Conservation (phyloP, 2,329 filamentous ascomycete species). For the Colletotrichum sp. region DNA sequence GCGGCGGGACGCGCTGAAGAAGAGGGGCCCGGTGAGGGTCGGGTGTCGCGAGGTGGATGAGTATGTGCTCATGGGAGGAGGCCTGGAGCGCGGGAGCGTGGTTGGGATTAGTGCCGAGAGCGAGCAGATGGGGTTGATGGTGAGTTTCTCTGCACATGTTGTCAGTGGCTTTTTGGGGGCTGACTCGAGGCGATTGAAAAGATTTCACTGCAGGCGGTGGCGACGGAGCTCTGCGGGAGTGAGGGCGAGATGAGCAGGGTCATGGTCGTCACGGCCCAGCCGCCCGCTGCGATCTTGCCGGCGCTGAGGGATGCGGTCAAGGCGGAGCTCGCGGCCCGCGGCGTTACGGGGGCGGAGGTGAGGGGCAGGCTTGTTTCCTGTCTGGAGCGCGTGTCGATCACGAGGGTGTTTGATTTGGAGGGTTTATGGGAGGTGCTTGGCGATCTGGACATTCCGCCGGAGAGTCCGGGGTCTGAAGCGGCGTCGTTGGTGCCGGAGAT, state of each 20-base stretch:
- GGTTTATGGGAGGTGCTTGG: constrained; percentile 62
- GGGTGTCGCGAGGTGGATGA: constrained; percentile 57
- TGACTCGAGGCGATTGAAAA: constrained; percentile 20
- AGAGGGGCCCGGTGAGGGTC: constrained; percentile 37
- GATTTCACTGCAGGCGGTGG: constrained; percentile 56
- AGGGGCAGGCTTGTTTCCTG: constrained; percentile 34
- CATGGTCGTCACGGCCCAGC: constrained; percentile 55
- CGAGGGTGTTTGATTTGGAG: constrained; percentile 63
- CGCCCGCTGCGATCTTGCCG: constrained; percentile 44
- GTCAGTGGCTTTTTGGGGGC: neutral
- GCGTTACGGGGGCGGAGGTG: constrained; percentile 15
- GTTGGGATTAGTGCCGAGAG: constrained; percentile 61
- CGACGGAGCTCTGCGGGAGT: constrained; percentile 38
- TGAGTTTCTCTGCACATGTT: constrained; percentile 33
- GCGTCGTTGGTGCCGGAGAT: neutral
- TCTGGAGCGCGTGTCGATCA: constrained; percentile 58
- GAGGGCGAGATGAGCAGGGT: constrained; percentile 33
- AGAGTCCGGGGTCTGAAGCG: neutral
- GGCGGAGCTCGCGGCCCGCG: constrained; percentile 33
- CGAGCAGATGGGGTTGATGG: constrained; percentile 51
- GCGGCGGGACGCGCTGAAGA: constrained; percentile 34
- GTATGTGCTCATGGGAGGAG: constrained; percentile 50
- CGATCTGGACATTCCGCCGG: constrained; percentile 45
- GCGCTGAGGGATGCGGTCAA: constrained; percentile 45
- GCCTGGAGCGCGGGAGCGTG: constrained; percentile 55